phyloP scores from a whole-genome alignment of 306 rosid species.

The Sesbania bispinosa region DNA sequence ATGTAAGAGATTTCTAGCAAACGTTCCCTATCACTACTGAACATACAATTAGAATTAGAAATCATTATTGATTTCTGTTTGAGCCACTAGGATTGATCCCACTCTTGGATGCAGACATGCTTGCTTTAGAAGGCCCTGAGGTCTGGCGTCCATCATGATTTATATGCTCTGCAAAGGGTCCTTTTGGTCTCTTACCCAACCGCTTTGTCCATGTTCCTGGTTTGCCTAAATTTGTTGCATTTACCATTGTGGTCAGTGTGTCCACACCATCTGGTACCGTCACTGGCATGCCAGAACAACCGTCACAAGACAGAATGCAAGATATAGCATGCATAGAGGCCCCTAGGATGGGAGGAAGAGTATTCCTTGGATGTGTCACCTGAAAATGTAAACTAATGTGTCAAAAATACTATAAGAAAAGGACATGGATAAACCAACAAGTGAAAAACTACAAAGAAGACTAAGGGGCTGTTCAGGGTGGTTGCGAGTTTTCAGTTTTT shows the following conservation, averaged over 20 bases:
- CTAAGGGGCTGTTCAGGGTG: too few relatives aligned
- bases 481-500: too few relatives aligned
- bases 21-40: slow-evolving; percentile 1
- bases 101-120: slow-evolving; percentile 5
- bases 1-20: slow-evolving; percentile 5
- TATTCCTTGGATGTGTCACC: slow-evolving; percentile 57
- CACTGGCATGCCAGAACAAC: slow-evolving; percentile 45
- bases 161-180: slow-evolving; percentile 21
- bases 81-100: slow-evolving; percentile 6
- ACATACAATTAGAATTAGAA: not conserved
- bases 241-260: slow-evolving; percentile 36
- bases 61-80: not conserved
- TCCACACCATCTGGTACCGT: slow-evolving; percentile 32
- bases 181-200: slow-evolving; percentile 27
- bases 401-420: slow-evolving; percentile 18
- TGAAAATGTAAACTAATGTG: slow-evolving; percentile 28
- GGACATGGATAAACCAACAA: too few relatives aligned
- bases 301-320: slow-evolving; percentile 63
- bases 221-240: slow-evolving; percentile 29
- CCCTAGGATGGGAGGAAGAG: slow-evolving; percentile 64
- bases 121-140: slow-evolving; percentile 13
- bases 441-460: too few relatives aligned
- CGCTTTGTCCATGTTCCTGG: not conserved
- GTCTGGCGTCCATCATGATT: not conserved
- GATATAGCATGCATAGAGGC: slow-evolving; percentile 57